A percentile compares a stretch with the other conserved stretches of the same genome.
These are phyloP conservation scores for Globisporangium irregulare DNA, from an alignment of 352 stramenopile genomes.

Conservation along the genomic window DNA sequence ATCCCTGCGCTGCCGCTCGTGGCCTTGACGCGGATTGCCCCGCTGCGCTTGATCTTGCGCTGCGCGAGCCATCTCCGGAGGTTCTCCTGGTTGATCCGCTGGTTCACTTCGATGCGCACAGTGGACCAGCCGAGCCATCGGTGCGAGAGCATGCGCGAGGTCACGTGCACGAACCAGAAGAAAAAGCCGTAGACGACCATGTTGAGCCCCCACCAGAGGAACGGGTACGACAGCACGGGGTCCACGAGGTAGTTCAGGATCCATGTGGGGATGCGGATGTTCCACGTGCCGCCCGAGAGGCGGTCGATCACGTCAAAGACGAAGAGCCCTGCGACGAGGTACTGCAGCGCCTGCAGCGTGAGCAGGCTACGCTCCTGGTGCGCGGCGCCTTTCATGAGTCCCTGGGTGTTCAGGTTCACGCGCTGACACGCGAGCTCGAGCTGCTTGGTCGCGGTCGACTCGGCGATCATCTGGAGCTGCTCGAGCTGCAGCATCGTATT, in stretches of 20 bases:
- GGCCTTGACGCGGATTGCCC: slow-evolving; percentile 41
- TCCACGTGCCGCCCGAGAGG: slow-evolving; percentile 90
- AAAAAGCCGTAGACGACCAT: slow-evolving; percentile 79
- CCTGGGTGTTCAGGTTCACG: slow-evolving; percentile 88
- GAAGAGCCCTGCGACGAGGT: slow-evolving; percentile 91
- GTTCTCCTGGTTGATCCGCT: slow-evolving; percentile 31
- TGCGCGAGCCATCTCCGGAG: slow-evolving; percentile 31
- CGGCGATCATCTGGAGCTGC: slow-evolving; percentile 92
- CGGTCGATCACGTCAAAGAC: slow-evolving; percentile 95
- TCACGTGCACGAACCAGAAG: slow-evolving; percentile 36
- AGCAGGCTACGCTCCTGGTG: slow-evolving; percentile 61
- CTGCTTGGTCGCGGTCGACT: slow-evolving; percentile 89
- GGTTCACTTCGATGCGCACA: slow-evolving; percentile 71
- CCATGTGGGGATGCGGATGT: slow-evolving; percentile 86
- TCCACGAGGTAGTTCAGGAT: slow-evolving; percentile 36
- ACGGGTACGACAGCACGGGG: slow-evolving; percentile 44
- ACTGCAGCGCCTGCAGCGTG: slow-evolving; percentile 88
- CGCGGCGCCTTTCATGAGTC: slow-evolving; percentile 79
- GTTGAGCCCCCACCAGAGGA: slow-evolving; percentile 90
- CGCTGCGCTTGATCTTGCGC: slow-evolving; percentile 22
- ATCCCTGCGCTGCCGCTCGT: slow-evolving; percentile 47
- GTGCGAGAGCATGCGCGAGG: slow-evolving; percentile 47
- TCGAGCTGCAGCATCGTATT: slow-evolving; percentile 92
- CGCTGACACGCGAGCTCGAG: slow-evolving; percentile 86
- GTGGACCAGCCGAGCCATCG: slow-evolving; percentile 85